A percentile compares a stretch with the other conserved stretches of the same genome.
These are phyloP conservation scores for Hypoxylon fragiforme DNA, from an alignment of 495 filamentous ascomycete species.

Conservation along the genomic window DNA sequence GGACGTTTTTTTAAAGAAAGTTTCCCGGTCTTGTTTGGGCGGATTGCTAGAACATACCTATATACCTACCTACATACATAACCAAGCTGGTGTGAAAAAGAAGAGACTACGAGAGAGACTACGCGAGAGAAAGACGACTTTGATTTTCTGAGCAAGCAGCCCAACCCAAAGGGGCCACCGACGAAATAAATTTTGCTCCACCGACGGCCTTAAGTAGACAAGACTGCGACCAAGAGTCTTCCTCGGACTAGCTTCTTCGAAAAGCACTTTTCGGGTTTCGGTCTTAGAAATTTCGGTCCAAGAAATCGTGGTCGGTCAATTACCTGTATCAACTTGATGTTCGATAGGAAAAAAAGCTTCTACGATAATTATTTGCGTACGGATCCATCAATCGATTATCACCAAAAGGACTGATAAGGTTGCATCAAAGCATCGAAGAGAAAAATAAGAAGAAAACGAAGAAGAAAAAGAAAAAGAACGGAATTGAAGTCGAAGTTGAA, in stretches of 20 bases:
- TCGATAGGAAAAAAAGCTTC: slow-evolving; percentile 8
- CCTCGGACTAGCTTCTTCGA: slow-evolving; percentile 17
- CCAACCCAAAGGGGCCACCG: slow-evolving; percentile 33
- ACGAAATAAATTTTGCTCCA: slow-evolving; percentile 28
- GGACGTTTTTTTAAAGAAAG: slow-evolving; percentile 25
- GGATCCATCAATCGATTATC: background rate
- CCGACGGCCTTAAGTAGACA: slow-evolving; percentile 33
- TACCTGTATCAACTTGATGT: too few relatives aligned
- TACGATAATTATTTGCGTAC: slow-evolving; percentile 11
- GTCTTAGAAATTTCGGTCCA: too few relatives aligned
- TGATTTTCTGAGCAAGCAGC: slow-evolving; percentile 25
- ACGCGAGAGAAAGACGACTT: too few relatives aligned
- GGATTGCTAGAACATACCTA: slow-evolving; percentile 11
- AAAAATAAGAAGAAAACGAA: background rate
- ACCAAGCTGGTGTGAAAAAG: slow-evolving; percentile 18
- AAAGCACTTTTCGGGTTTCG: background rate
- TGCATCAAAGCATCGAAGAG: background rate
- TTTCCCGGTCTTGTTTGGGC: slow-evolving; percentile 23
- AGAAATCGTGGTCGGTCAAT: slow-evolving; percentile 23
- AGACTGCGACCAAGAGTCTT: slow-evolving; percentile 11
- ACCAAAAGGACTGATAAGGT: background rate
- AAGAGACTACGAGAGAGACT: background rate
- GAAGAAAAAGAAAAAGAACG: background rate
- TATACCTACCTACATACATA: too few relatives aligned
- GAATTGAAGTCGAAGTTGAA: too few relatives aligned